Evolutionary conservation across 441 rosid species (phyloP).

Genomic region (Gossypium aridum): DNA sequence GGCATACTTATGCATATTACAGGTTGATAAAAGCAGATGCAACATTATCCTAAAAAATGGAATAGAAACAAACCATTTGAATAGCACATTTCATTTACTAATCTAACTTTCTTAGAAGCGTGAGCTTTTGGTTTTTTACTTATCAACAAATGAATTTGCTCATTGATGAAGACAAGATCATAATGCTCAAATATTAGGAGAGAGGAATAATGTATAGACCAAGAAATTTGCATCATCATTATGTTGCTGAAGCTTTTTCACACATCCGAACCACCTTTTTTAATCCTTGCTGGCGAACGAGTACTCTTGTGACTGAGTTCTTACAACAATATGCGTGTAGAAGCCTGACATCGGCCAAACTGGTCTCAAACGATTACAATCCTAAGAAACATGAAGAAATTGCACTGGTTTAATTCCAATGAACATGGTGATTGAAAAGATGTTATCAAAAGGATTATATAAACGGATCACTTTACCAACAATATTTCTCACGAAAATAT

Average conservation of each 20-base stretch:
- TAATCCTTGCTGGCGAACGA: not conserved
- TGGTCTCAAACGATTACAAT: not conserved
- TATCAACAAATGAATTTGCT: not conserved
- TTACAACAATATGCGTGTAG: not conserved
- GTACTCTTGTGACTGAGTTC: not conserved
- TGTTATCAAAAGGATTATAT: not conserved
- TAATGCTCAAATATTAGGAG: not conserved
- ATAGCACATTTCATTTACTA: not conserved
- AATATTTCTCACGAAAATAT: slow-evolving; percentile 53
- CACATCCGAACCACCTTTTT: not conserved
- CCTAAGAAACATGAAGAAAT: not conserved
- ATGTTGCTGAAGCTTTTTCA: not conserved
- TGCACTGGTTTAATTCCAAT: not conserved
- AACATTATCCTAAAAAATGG: not conserved
- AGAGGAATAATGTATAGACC: not conserved
- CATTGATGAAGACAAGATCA: not conserved
- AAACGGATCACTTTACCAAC: slow-evolving; percentile 1
- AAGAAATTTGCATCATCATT: not conserved
- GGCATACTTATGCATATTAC: not conserved
- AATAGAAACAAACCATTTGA: not conserved
- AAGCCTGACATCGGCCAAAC: not conserved
- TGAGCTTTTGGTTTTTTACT: not conserved
- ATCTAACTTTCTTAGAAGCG: not conserved
- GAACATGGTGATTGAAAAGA: not conserved
- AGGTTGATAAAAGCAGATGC: not conserved